These are phyloP conservation scores for Cantharellus cinnabarinus DNA, from an alignment of 768 basidiomycete genomes.

Conservation along the genomic window DNA sequence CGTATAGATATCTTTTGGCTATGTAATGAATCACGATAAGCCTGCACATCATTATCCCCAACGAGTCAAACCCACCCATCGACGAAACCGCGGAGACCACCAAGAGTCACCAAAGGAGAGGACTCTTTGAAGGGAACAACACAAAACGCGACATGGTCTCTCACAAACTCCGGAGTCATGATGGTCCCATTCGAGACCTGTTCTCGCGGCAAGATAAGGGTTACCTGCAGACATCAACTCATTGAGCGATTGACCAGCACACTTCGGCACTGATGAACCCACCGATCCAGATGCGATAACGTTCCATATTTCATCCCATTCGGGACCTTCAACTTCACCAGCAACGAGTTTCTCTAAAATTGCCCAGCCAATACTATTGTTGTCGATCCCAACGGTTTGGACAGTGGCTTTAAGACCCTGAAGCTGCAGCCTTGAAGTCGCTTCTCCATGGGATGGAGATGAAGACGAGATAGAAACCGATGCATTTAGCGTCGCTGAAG, in stretches of 20 bases:
- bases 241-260: too few relatives aligned
- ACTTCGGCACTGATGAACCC: constrained; percentile 10
- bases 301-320: constrained; percentile 54
- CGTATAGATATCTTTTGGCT: neutral
- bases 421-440: constrained; percentile 45
- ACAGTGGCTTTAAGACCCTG: constrained; percentile 56
- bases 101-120: constrained; percentile 50
- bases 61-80: constrained; percentile 27
- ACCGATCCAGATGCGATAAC: constrained; percentile 49
- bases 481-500: constrained; percentile 25
- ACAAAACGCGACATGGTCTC: constrained; percentile 61
- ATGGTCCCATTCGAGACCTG: constrained; percentile 28
- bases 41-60: neutral
- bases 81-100: constrained; percentile 59
- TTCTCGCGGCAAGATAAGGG: constrained; percentile 59
- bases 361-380: constrained; percentile 47
- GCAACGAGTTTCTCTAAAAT: constrained; percentile 52
- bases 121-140: constrained; percentile 25
- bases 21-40: neutral
- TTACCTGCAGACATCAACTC: constrained; percentile 30
- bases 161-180: constrained; percentile 54
- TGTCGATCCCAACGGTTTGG: constrained; percentile 45
- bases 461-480: constrained; percentile 16
- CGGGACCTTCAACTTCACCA: constrained; percentile 26
- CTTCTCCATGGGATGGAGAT: constrained; percentile 28